phyloP scores from a whole-genome alignment of 2,329 filamentous ascomycete genomes.

The Aphanoascus verrucosus region DNA sequence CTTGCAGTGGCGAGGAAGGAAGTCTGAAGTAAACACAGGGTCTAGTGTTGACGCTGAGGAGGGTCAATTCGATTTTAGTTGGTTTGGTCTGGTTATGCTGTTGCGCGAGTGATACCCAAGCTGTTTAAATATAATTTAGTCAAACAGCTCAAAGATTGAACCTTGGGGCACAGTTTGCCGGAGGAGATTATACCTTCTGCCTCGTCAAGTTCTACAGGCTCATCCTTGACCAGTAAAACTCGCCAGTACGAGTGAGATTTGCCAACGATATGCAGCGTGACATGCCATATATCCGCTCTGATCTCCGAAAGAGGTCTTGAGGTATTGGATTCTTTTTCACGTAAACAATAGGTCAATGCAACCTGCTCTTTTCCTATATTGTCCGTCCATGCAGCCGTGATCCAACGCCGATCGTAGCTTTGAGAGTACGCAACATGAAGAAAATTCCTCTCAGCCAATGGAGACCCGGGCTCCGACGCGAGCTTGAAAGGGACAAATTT shows the following conservation, averaged over 20 bases:
- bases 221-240: slow-evolving; percentile 44
- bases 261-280: slow-evolving; percentile 46
- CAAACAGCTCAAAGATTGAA: not conserved
- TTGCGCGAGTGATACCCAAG: slow-evolving; percentile 30
- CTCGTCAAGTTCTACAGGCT: slow-evolving; percentile 43
- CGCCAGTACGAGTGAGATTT: slow-evolving; percentile 45
- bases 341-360: slow-evolving; percentile 45
- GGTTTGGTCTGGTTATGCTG: slow-evolving; percentile 30
- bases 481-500: slow-evolving; percentile 47
- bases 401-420: slow-evolving; percentile 47
- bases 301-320: slow-evolving; percentile 38
- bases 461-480: slow-evolving; percentile 42
- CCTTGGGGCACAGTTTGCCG: not conserved
- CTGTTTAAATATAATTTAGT: slow-evolving; percentile 22
- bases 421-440: slow-evolving; percentile 50
- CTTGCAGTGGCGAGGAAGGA: slow-evolving; percentile 25
- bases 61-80: slow-evolving; percentile 27
- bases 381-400: slow-evolving; percentile 51
- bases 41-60: slow-evolving; percentile 28
- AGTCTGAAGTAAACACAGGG: slow-evolving; percentile 29
- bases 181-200: slow-evolving; percentile 33
- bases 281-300: slow-evolving; percentile 47
- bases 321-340: slow-evolving; percentile 27
- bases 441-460: slow-evolving; percentile 47
- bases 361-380: slow-evolving; percentile 45